Base-by-base conservation (phyloP, 495 filamentous ascomycete genomes). In the Viridothelium virens region DNA sequence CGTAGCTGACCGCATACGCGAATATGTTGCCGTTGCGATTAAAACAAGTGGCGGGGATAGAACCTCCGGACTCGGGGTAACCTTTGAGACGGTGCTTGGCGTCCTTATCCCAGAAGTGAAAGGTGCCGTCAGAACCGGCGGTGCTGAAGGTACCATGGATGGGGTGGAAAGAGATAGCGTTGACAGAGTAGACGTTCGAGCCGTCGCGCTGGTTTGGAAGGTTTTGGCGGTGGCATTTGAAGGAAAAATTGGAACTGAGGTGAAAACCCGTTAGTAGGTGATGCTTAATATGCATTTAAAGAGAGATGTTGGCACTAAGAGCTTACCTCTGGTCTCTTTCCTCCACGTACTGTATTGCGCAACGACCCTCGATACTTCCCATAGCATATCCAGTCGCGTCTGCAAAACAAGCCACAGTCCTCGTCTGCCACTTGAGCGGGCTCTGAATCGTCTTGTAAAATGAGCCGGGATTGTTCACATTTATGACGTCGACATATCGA, bases 1-100 rank as follows among this genome's bases (percentile, higher is more conserved):
- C 92, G 71, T 97, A 97, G 71, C 89, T 92, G 38, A 95, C 84
- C 5, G 91, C 88, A 72, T 96, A 97, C 18, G 91, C 92, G 72
- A 96, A 95, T 69, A 93, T 89, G 70, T 79, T 85, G 61, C 91
- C 92, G 63, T 78, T 85, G 61, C 83, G 77, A 74, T 89, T 89
- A 82, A 96, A 97, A 6, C 80, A 85, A 10, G 87, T 90, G 44
- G 87, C 85, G 12, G 87, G 85, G 75, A 97, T 92, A 59, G 87
- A 87, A 5, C 88, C 91, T 25, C 89, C 89, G 14, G 91, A 89
- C 44, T 85, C 82, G n/a, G 91, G 91, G 73, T 93, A 96, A 14
- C 90, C 90, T 75, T 92, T 95, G 36, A 96, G 81, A 38, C 90
- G 84, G 74, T 91, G 87, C 74, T 95, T 94, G 65, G 89, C 87